phyloP scores from a whole-genome alignment of 139 green algal genomes.

The Chlorella sp. region DNA sequence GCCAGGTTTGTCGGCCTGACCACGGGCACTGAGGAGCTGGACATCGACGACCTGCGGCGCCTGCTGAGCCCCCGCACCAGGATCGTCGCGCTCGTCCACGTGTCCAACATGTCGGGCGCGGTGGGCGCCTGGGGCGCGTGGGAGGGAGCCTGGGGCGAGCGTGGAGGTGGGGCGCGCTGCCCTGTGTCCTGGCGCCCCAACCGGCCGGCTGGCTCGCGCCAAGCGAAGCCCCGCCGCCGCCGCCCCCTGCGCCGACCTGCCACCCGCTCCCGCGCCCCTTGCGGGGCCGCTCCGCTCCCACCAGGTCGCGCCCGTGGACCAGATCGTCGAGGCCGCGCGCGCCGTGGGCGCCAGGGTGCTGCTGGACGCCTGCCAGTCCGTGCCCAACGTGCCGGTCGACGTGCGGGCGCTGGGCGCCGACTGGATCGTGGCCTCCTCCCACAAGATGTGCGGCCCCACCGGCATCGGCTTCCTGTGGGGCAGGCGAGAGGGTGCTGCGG shows the following conservation, averaged over 20 bases:
- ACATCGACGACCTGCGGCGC: constrained; percentile 59
- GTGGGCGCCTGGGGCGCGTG: too few relatives aligned
- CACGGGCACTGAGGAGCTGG: constrained; percentile 57
- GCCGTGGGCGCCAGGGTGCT: constrained; percentile 83
- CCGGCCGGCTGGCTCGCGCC: too few relatives aligned
- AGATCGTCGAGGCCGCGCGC: constrained; percentile 62
- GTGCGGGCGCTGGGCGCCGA: constrained; percentile 89
- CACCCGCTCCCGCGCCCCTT: too few relatives aligned
- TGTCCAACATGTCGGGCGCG: constrained; percentile 93
- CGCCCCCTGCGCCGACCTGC: too few relatives aligned
- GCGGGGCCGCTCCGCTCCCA: too few relatives aligned
- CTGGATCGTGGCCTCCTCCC: constrained; percentile 91
- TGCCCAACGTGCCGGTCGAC: constrained; percentile 95
- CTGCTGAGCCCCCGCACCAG: constrained; percentile 67
- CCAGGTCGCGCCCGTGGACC: constrained; percentile 34
- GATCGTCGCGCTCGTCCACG: constrained; percentile 90
- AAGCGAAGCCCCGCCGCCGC: too few relatives aligned
- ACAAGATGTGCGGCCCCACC: constrained; percentile 98
- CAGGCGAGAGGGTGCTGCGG: constrained; percentile 27
- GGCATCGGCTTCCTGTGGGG: constrained; percentile 99
- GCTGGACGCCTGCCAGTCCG: constrained; percentile 95
- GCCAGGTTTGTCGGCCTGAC: constrained; percentile 58
- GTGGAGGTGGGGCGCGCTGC: too few relatives aligned
- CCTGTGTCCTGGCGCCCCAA: too few relatives aligned
- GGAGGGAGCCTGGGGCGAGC: too few relatives aligned